Evolutionary conservation across 805 yeast genomes (phyloP).

Genomic region (Pichia scutulata): DNA sequence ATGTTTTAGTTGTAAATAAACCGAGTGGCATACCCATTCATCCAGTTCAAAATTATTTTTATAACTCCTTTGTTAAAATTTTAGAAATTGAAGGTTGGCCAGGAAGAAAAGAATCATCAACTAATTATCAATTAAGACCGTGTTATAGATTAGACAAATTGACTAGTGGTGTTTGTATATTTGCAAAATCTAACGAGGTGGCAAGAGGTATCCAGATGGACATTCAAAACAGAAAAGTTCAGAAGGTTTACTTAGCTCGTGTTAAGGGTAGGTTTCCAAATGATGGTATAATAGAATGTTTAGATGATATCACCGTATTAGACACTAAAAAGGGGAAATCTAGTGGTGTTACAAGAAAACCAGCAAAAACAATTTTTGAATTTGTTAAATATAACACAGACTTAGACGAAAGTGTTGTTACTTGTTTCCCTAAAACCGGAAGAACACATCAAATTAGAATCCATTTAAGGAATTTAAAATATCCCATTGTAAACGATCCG

Average conservation of each 20-base stretch:
- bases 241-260: slow-evolving; percentile 41
- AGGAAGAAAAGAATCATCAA: not conserved
- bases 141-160: slow-evolving; percentile 48
- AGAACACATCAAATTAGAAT: slow-evolving; percentile 52
- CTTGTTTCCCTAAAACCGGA: slow-evolving; percentile 45
- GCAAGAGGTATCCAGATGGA: slow-evolving; percentile 28
- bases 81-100: slow-evolving; percentile 26
- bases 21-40: slow-evolving; percentile 51
- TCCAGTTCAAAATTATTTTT: slow-evolving; percentile 40
- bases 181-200: slow-evolving; percentile 33
- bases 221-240: slow-evolving; percentile 27
- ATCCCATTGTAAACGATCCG: slow-evolving; percentile 31
- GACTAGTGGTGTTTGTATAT: slow-evolving; percentile 44
- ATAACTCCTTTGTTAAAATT: slow-evolving; percentile 41
- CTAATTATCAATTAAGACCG: slow-evolving; percentile 19
- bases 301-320: slow-evolving; percentile 31
- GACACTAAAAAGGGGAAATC: slow-evolving; percentile 24
- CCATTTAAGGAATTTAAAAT: slow-evolving; percentile 41
- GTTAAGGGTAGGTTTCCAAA: slow-evolving; percentile 35
- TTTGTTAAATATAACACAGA: slow-evolving; percentile 25
- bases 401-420: slow-evolving; percentile 35
- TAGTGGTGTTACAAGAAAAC: slow-evolving; percentile 19
- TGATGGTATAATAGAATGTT: slow-evolving; percentile 18
- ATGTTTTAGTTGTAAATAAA: slow-evolving; percentile 37
- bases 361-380: slow-evolving; percentile 18